Percentiles rank a stretch among this genome's conserved stretches.
These are phyloP conservation scores for Candida morakotiae DNA, from an alignment of 805 yeast genomes.

Conservation along the genomic window DNA sequence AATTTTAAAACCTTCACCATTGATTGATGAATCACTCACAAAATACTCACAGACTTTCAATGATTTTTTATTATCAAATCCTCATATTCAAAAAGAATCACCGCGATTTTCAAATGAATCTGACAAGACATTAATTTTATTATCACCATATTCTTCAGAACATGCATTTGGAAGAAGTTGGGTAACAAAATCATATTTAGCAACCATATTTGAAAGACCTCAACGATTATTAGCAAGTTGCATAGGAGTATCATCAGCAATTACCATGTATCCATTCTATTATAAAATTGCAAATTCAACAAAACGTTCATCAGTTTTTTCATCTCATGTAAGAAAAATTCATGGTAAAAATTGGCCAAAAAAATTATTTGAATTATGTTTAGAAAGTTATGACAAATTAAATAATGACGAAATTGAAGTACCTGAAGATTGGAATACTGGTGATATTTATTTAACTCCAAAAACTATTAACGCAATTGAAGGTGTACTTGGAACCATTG, in stretches of 20 bases:
- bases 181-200: conserved; percentile 63
- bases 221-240: conserved; percentile 72
- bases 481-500: conserved; percentile 76
- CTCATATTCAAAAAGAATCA: conserved; percentile 37
- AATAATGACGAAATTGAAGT: conserved; percentile 59
- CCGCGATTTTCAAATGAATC: conserved; percentile 29
- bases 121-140: conserved; percentile 54
- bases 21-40: conserved; percentile 30
- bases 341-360: conserved; percentile 77
- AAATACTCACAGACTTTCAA: conserved; percentile 41
- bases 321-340: conserved; percentile 61
- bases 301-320: conserved; percentile 43
- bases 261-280: conserved; percentile 61
- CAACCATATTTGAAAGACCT: conserved; percentile 79
- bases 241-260: conserved; percentile 75
- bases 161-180: conserved; percentile 74
- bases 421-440: conserved; percentile 78
- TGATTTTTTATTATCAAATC: conserved; percentile 39
- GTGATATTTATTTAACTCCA: conserved; percentile 72
- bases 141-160: conserved; percentile 66
- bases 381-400: conserved; percentile 53
- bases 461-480: conserved; percentile 66
- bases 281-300: conserved; percentile 48
- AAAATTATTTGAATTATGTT: conserved; percentile 53
- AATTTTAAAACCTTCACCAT: conserved; percentile 29